These are phyloP conservation scores for Jackrogersella multiformis DNA, from an alignment of 495 filamentous ascomycete genomes.

Conservation along the genomic window DNA sequence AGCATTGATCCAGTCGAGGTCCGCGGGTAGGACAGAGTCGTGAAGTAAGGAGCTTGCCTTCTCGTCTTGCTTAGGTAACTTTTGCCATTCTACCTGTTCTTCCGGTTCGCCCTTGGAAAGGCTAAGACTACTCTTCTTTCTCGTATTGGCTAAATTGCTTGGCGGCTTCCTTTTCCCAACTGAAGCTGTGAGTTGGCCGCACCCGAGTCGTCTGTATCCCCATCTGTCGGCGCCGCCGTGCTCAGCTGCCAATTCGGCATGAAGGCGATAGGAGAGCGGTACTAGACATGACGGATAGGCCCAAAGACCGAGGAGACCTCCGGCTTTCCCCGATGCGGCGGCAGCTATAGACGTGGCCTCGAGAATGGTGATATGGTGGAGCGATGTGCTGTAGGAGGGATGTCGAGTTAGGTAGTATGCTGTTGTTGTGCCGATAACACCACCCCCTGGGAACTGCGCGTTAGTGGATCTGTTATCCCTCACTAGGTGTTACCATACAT, in stretches of 20 bases:
- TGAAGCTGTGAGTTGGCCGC: constrained; percentile 73
- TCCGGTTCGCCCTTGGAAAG: constrained; percentile 19
- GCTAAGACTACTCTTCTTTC: constrained; percentile 45
- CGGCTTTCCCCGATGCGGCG: constrained; percentile 94
- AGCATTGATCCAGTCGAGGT: constrained; percentile 86
- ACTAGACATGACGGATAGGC: constrained; percentile 90
- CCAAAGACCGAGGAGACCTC: constrained; percentile 90
- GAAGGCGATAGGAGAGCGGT: constrained; percentile 84
- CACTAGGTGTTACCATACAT: constrained; percentile 1
- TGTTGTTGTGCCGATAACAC: constrained; percentile 92
- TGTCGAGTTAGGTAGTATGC: constrained; percentile 95
- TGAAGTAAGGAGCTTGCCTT: constrained; percentile 67
- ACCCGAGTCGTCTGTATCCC: constrained; percentile 85
- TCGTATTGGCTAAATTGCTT: constrained; percentile 10
- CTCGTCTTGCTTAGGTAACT: constrained; percentile 76
- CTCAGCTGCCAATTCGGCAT: constrained; percentile 83
- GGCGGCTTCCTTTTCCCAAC: constrained; percentile 55
- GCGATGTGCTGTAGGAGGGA: constrained; percentile 76
- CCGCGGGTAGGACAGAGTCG: constrained; percentile 72
- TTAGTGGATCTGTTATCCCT: constrained; percentile 24
- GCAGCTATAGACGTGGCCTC: constrained; percentile 90
- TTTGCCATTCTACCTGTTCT: constrained; percentile 58
- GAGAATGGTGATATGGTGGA: constrained; percentile 84
- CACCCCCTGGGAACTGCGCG: constrained; percentile 70
- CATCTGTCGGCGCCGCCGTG: constrained; percentile 83